Evolutionary conservation across 2,329 filamentous ascomycete genomes (phyloP).

Genomic region (Ascochyta fabae): DNA sequence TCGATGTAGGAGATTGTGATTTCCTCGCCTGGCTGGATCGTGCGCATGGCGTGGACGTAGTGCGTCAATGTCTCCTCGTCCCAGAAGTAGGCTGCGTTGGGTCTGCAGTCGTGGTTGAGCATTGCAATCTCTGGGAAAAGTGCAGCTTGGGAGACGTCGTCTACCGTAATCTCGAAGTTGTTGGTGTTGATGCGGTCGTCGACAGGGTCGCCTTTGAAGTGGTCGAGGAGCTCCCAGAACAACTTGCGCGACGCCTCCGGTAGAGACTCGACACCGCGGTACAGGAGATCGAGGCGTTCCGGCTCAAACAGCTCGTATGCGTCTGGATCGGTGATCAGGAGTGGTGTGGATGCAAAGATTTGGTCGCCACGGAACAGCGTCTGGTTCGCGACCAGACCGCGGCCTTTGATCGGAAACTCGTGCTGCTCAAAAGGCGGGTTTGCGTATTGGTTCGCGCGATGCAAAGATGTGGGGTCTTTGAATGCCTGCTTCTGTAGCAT

Average conservation of each 20-base stretch:
- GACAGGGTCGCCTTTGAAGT: slow-evolving; percentile 39
- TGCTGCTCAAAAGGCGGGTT: slow-evolving; percentile 39
- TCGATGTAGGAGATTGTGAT: slow-evolving; percentile 54
- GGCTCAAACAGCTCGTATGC: slow-evolving; percentile 30
- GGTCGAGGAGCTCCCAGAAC: slow-evolving; percentile 43
- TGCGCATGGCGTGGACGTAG: slow-evolving; percentile 49
- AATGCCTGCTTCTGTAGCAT: slow-evolving; percentile 43
- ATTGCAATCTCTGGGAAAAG: slow-evolving; percentile 46
- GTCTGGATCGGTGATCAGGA: slow-evolving; percentile 39
- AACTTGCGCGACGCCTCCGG: slow-evolving; percentile 23
- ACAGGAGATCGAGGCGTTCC: slow-evolving; percentile 36
- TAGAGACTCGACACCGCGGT: slow-evolving; percentile 37
- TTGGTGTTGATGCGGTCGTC: slow-evolving; percentile 47
- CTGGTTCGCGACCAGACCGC: slow-evolving; percentile 44
- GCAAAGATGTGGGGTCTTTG: slow-evolving; percentile 25
- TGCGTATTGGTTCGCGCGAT: slow-evolving; percentile 29
- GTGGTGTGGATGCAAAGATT: slow-evolving; percentile 43
- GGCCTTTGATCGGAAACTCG: slow-evolving; percentile 43
- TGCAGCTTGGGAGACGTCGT: slow-evolving; percentile 32
- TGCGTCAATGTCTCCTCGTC: slow-evolving; percentile 49
- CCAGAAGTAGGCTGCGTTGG: slow-evolving; percentile 52
- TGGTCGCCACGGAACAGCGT: slow-evolving; percentile 43
- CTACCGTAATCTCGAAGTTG: slow-evolving; percentile 41
- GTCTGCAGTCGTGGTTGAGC: slow-evolving; percentile 47
- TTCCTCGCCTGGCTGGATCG: slow-evolving; percentile 50